Base-by-base conservation (phyloP, 305 asterid species). In the Fraxinus velutina region DNA sequence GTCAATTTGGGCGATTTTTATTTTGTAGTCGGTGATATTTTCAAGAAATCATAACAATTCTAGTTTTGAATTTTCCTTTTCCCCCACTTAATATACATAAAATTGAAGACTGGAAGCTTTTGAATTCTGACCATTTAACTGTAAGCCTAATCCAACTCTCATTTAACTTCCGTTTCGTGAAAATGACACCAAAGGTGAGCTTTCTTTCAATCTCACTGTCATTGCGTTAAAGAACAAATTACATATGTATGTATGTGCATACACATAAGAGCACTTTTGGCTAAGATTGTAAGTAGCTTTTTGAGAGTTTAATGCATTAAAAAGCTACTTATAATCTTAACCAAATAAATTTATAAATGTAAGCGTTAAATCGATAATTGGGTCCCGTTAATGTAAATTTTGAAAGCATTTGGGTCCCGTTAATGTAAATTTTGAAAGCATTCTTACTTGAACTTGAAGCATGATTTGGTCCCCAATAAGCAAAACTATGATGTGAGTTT, bases 361-460 rank as follows among this genome's bases (percentile, higher is more conserved):
- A 21, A n/a, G 64, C 64, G 4, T 55, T n/a, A 55, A 55, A 55
- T 5, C 3, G 13, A 9, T 57, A 57, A 57, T n/a, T 55, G 64
- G 64, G 62, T 50, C 42, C 44, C 30, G 30, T 27, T 27, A 27
- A 27, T 27, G 30, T 27, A 27, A 27, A 27, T 27, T 27, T 27
- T 27, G 30, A 27, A 27, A 27, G 30, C 30, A 27, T 27, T 27
- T 27, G 30, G 30, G 30, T 27, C 30, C 30, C 21, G 15, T 50
- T 50, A 50, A 50, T 17, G 64, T n/a, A 19, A 57, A 57, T 6
- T 6, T 57, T 57, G 29, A 76, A 77, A 80, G 82, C 73, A 86
- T 73, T 82, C 84, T 91, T 88, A 83, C 99, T 95, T 92, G 90
- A 90, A 80, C 44, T 86, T 86, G 95, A 95, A 92, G 99, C 94